phyloP scores from a whole-genome alignment of 495 filamentous ascomycete species.

The Cladorrhinum samala region DNA sequence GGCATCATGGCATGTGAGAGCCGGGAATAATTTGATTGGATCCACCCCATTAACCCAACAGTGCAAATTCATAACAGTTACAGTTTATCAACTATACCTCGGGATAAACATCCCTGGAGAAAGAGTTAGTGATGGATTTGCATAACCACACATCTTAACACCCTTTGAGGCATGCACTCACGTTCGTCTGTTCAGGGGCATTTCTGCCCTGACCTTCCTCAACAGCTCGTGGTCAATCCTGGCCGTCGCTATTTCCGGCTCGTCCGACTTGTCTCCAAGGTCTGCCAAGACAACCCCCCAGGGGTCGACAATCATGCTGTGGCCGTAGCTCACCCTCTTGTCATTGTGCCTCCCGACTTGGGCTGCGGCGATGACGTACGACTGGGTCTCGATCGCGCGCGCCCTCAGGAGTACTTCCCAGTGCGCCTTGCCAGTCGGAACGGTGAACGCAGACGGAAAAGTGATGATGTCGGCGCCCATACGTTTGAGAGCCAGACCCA shows the following conservation, averaged over 20 bases:
- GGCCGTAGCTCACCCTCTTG: constrained; percentile 76
- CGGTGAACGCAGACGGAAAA: constrained; percentile 87
- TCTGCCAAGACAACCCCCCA: constrained; percentile 75
- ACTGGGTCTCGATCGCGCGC: constrained; percentile 84
- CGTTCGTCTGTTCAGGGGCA: constrained; percentile 56
- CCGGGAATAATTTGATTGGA: too few relatives aligned
- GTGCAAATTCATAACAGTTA: too few relatives aligned
- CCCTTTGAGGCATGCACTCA: constrained; percentile 22
- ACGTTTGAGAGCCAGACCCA: constrained; percentile 53
- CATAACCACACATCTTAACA: background rate
- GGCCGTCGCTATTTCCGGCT: constrained; percentile 41
- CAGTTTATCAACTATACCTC: constrained; percentile 23
- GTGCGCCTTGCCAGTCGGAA: constrained; percentile 79
- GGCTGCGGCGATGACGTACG: constrained; percentile 81
- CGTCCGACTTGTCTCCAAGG: constrained; percentile 43
- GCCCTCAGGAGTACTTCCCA: constrained; percentile 75
- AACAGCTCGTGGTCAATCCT: constrained; percentile 43
- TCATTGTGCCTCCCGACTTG: constrained; percentile 65
- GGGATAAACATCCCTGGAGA: constrained; percentile 23
- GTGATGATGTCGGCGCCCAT: constrained; percentile 64
- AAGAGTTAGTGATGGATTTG: background rate
- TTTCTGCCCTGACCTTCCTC: constrained; percentile 48
- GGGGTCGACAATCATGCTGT: constrained; percentile 80
- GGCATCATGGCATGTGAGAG: too few relatives aligned
- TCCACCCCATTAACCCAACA: too few relatives aligned